Conservation (phyloP, 2,329 filamentous ascomycete genomes). For the Diaporthe citriasiana region DNA sequence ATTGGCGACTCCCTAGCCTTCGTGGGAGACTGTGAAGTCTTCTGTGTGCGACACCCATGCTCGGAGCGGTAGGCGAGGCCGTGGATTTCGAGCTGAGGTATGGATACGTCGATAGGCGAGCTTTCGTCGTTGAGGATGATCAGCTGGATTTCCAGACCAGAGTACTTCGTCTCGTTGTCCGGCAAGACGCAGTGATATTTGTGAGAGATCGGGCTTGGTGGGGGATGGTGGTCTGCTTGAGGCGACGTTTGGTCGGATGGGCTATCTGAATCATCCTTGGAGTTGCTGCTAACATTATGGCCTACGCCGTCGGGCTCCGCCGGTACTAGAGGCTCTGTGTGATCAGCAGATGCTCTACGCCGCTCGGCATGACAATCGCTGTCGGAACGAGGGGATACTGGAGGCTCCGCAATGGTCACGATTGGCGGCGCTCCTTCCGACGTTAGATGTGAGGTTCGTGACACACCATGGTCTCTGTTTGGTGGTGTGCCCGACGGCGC, state of each 20-base stretch:
- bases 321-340: not conserved
- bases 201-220: not conserved
- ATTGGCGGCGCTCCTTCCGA: not conserved
- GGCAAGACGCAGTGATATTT: not conserved
- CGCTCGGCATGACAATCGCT: not conserved
- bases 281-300: not conserved
- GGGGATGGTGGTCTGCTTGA: not conserved
- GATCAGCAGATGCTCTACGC: not conserved
- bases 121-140: not conserved
- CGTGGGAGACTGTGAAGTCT: not conserved
- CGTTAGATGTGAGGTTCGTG: not conserved
- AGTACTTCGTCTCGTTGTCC: not conserved
- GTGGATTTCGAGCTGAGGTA: not conserved
- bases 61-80: not conserved
- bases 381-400: not conserved
- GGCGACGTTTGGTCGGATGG: not conserved
- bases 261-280: not conserved
- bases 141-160: not conserved
- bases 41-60: no score
- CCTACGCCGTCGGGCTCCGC: no score
- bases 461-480: no score
- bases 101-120: not conserved
- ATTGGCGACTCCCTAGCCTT: not conserved
- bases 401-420: not conserved
- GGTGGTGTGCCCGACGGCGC: constrained; percentile 12